These are phyloP conservation scores for Venturiaceae sp. DNA, from an alignment of 2,329 filamentous ascomycete genomes.

Conservation along the genomic window DNA sequence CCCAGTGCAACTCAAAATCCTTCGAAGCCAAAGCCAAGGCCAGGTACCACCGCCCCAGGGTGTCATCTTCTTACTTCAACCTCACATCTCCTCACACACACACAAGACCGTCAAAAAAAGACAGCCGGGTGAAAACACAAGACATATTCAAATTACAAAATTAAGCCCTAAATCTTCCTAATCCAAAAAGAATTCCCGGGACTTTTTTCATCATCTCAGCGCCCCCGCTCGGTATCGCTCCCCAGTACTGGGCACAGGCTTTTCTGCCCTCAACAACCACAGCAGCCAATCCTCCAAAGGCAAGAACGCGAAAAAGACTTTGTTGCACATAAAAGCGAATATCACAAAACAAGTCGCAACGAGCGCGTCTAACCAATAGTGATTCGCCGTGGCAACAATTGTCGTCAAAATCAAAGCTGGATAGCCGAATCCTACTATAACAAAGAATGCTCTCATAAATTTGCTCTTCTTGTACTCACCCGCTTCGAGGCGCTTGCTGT, in stretches of 20 bases:
- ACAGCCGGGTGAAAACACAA: too few relatives aligned
- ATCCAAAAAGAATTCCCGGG: too few relatives aligned
- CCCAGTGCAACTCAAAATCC: too few relatives aligned
- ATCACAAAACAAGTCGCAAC: slow-evolving; percentile 39
- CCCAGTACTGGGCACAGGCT: slow-evolving; percentile 45
- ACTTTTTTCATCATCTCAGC: too few relatives aligned
- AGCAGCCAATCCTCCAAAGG: slow-evolving; percentile 42
- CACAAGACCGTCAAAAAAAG: too few relatives aligned
- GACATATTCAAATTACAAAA: too few relatives aligned
- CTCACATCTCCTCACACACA: too few relatives aligned
- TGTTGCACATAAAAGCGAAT: slow-evolving; percentile 38
- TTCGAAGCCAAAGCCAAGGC: too few relatives aligned
- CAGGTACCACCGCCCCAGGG: too few relatives aligned
- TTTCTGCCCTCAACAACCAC: slow-evolving; percentile 39
- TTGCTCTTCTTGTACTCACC: slow-evolving; percentile 31
- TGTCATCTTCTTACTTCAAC: too few relatives aligned
- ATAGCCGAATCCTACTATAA: slow-evolving; percentile 40
- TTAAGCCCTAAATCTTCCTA: too few relatives aligned
- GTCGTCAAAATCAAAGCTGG: slow-evolving; percentile 44
- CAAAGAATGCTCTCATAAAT: slow-evolving; percentile 33
- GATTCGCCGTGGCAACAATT: slow-evolving; percentile 54
- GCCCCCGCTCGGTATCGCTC: slow-evolving; percentile 26
- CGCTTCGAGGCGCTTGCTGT: slow-evolving; percentile 24
- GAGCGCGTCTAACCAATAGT: slow-evolving; percentile 47
- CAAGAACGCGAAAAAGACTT: slow-evolving; percentile 39